Conservation (phyloP, 495 filamentous ascomycete genomes). For the Viridothelium virens region DNA sequence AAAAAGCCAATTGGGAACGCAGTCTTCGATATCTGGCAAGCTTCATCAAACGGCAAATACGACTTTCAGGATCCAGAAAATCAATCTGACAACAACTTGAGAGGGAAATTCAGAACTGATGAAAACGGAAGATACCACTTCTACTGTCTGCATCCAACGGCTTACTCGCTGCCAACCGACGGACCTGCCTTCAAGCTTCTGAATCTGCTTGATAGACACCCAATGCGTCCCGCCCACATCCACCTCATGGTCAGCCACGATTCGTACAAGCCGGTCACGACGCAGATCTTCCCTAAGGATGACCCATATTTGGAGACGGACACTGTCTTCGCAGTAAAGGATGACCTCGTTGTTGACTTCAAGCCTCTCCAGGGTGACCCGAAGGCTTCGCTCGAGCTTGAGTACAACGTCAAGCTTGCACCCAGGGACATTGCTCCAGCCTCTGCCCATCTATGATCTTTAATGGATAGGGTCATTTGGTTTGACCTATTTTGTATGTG, state of each 20-base stretch:
- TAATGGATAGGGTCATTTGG: neutral
- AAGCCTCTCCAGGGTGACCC: conserved; percentile 38
- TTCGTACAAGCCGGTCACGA: conserved; percentile 47
- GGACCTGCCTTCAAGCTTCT: conserved; percentile 65
- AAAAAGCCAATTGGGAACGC: conserved; percentile 60
- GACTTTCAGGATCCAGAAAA: conserved; percentile 75
- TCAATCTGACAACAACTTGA: conserved; percentile 72
- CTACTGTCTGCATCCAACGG: conserved; percentile 77
- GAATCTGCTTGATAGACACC: conserved; percentile 59
- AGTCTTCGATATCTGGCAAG: conserved; percentile 82
- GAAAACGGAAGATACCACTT: conserved; percentile 67
- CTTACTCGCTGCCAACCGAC: conserved; percentile 71
- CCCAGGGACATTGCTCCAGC: conserved; percentile 6
- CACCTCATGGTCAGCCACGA: conserved; percentile 37
- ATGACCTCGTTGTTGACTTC: conserved; percentile 58
- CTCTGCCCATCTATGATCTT: neutral
- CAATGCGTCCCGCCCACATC: conserved; percentile 38
- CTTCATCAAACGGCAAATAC: conserved; percentile 76
- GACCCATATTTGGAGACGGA: conserved; percentile 55
- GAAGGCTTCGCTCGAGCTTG: conserved; percentile 14
- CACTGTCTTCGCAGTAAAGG: conserved; percentile 61
- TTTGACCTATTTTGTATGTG: neutral
- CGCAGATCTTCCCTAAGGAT: conserved; percentile 56
- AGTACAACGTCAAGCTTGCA: conserved; percentile 13
- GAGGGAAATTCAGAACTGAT: conserved; percentile 75